Base-by-base conservation (phyloP, 805 yeast species). In the Osmozyma mogii region DNA sequence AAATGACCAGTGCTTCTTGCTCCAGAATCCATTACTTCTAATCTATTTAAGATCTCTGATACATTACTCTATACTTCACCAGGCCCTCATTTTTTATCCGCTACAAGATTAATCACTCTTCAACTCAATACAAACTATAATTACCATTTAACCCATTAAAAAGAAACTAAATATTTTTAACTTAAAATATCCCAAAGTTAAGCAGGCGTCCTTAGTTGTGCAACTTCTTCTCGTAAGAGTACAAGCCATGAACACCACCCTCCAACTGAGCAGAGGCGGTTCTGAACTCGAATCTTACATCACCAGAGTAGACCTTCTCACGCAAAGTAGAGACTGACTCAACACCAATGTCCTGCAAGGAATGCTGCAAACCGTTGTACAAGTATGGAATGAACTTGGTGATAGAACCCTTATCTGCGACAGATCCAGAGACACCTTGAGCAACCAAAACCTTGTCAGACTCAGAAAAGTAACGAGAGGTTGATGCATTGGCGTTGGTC, bases 211-310 rank as follows among this genome's bases (percentile, higher is more conserved):
- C 21, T 52, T 74, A 85, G 56, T 84, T 85, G 73, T 87, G 95
- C 57, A 92, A 71, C 66, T 95, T 85, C 77, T 92, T 92, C 69
- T 92, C 98, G 59, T 84, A 92, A 36, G 96, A 88, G 72, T 85
- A 85, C 64, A 92, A 75, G 55, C 94, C 88, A 65, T 85, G 83
- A 40, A 92, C 89, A 63, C 97, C 97, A 71, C 98, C 98, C 70
- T 92, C 98, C 44, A 87, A 72, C 73, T 92, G 98, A 42, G 98
- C 96, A 53, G 96, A 84, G 29, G 97, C 95, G 46, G 97, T 88
- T 77, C 98, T 85, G 65, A 81, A 78, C 70, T 92, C 98, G 55
- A 92, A 92, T 68, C 98, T 79, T 40, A 87, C 79, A 18, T 62
- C 65, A 45, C 94, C 94, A 33, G 48, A 41, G 49, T 66, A 68